A percentile compares a stretch with the other conserved stretches of the same genome.
Evolutionary conservation across 140 eudicot genomes (phyloP).

Genomic region (Ambrosia hybrid): DNA sequence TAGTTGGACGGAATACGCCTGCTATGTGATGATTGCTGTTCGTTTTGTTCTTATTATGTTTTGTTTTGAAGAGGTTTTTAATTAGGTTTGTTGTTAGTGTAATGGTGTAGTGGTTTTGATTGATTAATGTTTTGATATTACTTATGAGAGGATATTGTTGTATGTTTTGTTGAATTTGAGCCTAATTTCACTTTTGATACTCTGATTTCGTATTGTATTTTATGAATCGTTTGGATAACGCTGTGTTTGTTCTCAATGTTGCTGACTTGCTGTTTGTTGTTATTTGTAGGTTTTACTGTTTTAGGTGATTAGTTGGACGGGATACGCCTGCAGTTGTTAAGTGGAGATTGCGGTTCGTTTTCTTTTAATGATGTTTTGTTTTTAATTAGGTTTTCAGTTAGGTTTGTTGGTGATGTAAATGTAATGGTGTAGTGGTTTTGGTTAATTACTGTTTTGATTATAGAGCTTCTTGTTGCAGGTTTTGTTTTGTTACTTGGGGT

Average conservation of each 20-base stretch:
- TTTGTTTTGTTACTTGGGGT: conserved; percentile 20
- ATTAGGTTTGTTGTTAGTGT: conserved; percentile 13
- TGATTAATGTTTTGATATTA: not conserved
- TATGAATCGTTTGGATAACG: conserved; percentile 5
- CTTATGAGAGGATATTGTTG: not conserved
- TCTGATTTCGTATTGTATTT: not conserved
- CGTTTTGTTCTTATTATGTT: conserved; percentile 7
- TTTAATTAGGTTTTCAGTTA: not conserved
- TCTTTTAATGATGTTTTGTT: not conserved
- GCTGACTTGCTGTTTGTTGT: conserved; percentile 3
- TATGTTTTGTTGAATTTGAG: conserved; percentile 13
- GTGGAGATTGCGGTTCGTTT: conserved; percentile 25
- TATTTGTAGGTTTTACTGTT: conserved; percentile 19
- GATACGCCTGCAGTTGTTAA: not conserved
- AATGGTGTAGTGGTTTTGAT: not conserved
- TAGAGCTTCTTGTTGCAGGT: not conserved
- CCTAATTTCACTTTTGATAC: not conserved
- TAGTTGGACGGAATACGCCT: conserved; percentile 1
- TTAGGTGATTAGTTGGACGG: conserved; percentile 18
- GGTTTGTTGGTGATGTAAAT: conserved; percentile 12
- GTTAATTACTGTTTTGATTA: not conserved
- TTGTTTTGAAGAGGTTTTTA: not conserved
- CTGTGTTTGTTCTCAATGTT: conserved; percentile 1
- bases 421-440: not conserved
- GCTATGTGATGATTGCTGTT: conserved; percentile 12